These are phyloP conservation scores for Pythium rhizo-oryzae DNA, from an alignment of 352 stramenopile species.

Conservation along the genomic window DNA sequence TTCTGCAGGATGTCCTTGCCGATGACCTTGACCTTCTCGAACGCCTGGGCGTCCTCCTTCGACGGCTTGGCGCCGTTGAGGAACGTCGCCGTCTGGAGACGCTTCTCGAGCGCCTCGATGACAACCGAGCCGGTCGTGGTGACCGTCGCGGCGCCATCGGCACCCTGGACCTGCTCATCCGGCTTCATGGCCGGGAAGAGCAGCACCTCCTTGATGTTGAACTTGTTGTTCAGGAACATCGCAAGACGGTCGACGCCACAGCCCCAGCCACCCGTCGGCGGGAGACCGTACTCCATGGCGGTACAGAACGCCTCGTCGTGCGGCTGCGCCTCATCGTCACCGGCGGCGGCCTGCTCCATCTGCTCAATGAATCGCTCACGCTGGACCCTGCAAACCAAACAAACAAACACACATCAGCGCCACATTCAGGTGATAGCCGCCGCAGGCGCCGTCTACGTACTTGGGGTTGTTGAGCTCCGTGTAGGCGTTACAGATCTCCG, in stretches of 20 bases:
- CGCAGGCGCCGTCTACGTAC: slow-evolving; percentile 8
- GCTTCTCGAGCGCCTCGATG: slow-evolving; percentile 70
- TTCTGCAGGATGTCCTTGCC: slow-evolving; percentile 74
- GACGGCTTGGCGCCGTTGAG: slow-evolving; percentile 70
- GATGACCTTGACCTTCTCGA: slow-evolving; percentile 80
- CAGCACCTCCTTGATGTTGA: slow-evolving; percentile 98
- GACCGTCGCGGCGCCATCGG: slow-evolving; percentile 10
- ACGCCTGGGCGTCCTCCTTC: slow-evolving; percentile 67
- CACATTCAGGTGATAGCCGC: not conserved
- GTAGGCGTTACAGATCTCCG: slow-evolving; percentile 99
- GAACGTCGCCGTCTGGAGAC: slow-evolving; percentile 58
- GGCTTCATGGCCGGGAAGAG: slow-evolving; percentile 99
- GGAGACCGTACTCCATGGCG: slow-evolving; percentile 97
- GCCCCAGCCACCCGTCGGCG: slow-evolving; percentile 96
- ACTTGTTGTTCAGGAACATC: slow-evolving; percentile 96
- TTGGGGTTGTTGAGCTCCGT: slow-evolving; percentile 98
- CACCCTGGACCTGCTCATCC: slow-evolving; percentile 62
- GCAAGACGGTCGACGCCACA: slow-evolving; percentile 98
- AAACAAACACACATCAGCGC: slow-evolving; percentile 1
- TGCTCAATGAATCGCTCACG: slow-evolving; percentile 84
- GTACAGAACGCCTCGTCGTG: slow-evolving; percentile 96
- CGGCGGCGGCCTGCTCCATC: slow-evolving; percentile 74
- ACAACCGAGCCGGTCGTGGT: slow-evolving; percentile 42
- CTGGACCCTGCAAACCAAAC: slow-evolving; percentile 47
- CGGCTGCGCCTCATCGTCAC: slow-evolving; percentile 85